Conservation (phyloP, 345 rosid species). For the Melaleuca quinquenervia region DNA sequence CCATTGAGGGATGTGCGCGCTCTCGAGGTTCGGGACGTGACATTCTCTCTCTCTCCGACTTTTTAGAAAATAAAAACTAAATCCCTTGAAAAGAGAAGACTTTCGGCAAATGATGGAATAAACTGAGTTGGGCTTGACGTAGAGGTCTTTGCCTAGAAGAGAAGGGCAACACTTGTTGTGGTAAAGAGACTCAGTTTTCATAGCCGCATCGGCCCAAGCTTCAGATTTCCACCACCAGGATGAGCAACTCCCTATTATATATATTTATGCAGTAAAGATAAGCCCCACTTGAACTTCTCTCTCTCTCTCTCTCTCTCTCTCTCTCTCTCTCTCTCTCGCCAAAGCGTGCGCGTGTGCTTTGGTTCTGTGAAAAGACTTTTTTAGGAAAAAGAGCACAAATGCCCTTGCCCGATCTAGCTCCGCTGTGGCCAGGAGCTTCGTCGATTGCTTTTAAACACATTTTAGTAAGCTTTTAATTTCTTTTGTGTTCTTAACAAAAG, state of each 20-base stretch:
- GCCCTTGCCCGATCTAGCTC: constrained; percentile 3
- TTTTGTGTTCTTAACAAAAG: not conserved
- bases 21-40: no score
- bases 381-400: constrained; percentile 1
- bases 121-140: constrained; percentile 8
- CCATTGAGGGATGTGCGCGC: no score
- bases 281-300: constrained; percentile 2
- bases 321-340: not conserved
- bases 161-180: constrained; percentile 1
- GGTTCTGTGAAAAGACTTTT: constrained; percentile 13
- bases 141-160: not conserved
- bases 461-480: not conserved
- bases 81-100: not conserved
- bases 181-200: not conserved
- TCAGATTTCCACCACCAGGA: not conserved
- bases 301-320: not conserved
- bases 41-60: not conserved
- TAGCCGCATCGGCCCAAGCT: not conserved
- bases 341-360: not conserved
- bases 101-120: constrained; percentile 20
- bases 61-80: not conserved
- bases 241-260: not conserved
- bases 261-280: not conserved
- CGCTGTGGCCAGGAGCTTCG: not conserved
- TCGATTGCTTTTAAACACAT: not conserved